These are phyloP conservation scores for Bonia amplexicaulis DNA, from an alignment of 176 grass and related monocot genomes.

Conservation along the genomic window DNA sequence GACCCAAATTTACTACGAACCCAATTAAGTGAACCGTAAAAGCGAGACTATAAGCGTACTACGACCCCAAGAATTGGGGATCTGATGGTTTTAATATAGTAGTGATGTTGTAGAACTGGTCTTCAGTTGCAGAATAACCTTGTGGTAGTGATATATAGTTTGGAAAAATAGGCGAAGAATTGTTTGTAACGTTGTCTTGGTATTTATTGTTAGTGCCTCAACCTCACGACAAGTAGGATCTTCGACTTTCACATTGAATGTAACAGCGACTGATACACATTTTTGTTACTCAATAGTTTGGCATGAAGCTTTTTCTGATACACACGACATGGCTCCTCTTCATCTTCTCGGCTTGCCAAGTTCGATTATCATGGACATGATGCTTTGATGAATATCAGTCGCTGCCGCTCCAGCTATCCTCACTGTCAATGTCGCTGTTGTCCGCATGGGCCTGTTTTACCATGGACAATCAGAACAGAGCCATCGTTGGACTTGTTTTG, in stretches of 20 bases:
- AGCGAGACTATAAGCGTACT: background rate
- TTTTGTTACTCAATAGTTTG: background rate
- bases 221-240: background rate
- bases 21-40: background rate
- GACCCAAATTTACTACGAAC: no score
- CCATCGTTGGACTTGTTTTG: background rate
- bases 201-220: background rate
- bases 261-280: background rate
- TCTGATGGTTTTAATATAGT: background rate
- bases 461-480: background rate
- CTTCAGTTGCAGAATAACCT: background rate
- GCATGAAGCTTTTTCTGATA: background rate
- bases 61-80: background rate
- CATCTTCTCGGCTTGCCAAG: background rate
- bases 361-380: background rate
- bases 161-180: constrained; percentile 1
- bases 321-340: background rate
- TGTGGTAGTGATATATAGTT: background rate
- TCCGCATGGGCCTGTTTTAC: constrained; percentile 33
- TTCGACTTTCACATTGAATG: background rate
- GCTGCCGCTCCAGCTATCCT: constrained; percentile 43
- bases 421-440: background rate
- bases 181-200: background rate
- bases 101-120: no score
- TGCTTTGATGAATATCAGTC: constrained; percentile 6